phyloP scores from a whole-genome alignment of 2,329 filamentous ascomycete genomes.

The Tolypocladium cylindrosporum region DNA sequence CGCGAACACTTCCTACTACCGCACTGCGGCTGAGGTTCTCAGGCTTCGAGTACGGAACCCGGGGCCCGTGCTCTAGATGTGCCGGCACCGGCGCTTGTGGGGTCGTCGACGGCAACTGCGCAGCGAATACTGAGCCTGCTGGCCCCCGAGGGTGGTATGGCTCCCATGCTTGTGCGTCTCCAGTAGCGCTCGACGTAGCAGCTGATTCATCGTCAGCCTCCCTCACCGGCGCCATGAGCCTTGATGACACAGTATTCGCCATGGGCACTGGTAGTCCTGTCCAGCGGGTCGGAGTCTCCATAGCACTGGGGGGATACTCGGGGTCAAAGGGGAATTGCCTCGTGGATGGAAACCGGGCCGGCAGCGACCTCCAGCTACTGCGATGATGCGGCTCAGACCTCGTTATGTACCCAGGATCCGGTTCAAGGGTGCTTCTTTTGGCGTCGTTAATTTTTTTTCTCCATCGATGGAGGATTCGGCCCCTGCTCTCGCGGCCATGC shows the following conservation, averaged over 20 bases:
- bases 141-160: background rate
- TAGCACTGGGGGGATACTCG: conserved; percentile 10
- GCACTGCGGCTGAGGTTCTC: background rate
- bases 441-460: conserved; percentile 11
- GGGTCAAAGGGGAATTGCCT: conserved; percentile 11
- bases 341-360: conserved; percentile 12
- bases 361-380: conserved; percentile 15
- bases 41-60: background rate
- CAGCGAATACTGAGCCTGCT: background rate
- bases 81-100: conserved; percentile 10
- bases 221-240: conserved; percentile 19
- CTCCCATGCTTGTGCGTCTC: background rate
- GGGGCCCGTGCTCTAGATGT: conserved; percentile 2
- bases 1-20: background rate
- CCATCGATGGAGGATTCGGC: conserved; percentile 21
- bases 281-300: conserved; percentile 37
- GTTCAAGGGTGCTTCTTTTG: conserved; percentile 4
- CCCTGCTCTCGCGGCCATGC: conserved; percentile 20
- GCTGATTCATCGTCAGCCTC: conserved; percentile 18
- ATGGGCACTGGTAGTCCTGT: conserved; percentile 30
- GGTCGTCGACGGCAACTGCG: conserved; percentile 10
- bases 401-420: conserved; percentile 1
- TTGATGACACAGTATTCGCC: conserved; percentile 16
- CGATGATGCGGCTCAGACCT: conserved; percentile 9
- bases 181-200: conserved; percentile 5